These are phyloP conservation scores for Colletotrichum acutatum DNA, from an alignment of 2,329 filamentous ascomycete species.

Conservation along the genomic window DNA sequence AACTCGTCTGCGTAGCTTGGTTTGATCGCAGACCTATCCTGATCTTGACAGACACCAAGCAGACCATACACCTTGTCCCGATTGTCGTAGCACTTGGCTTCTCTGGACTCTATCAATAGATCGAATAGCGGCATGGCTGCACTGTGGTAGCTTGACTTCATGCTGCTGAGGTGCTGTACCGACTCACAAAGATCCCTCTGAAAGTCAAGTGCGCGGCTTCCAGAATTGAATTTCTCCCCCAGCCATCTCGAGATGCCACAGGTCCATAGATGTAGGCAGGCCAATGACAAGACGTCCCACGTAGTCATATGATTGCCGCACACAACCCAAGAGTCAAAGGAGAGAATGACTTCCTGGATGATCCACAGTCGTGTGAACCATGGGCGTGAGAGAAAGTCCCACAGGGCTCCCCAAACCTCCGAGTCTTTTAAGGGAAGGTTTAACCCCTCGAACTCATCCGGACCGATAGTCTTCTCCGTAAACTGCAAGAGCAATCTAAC, in stretches of 20 bases:
- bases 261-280: slow-evolving; percentile 2
- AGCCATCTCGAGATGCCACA: slow-evolving; percentile 12
- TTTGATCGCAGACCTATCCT: not conserved
- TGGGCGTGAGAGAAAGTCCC: slow-evolving; percentile 2
- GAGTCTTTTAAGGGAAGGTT: not conserved
- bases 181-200: slow-evolving; percentile 1
- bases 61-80: slow-evolving; percentile 29
- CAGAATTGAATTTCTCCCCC: not conserved
- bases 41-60: not conserved
- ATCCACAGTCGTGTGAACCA: slow-evolving; percentile 31
- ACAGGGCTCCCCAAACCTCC: not conserved
- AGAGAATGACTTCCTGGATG: slow-evolving; percentile 21
- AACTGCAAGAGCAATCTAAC: slow-evolving; percentile 7
- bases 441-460: not conserved
- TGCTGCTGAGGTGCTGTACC: slow-evolving; percentile 2
- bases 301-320: slow-evolving; percentile 1
- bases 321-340: slow-evolving; percentile 9
- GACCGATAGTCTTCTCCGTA: not conserved
- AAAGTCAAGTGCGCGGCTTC: not conserved
- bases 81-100: slow-evolving; percentile 1
- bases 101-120: not conserved
- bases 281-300: not conserved
- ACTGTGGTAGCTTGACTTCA: not conserved
- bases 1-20: slow-evolving; percentile 7
- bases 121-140: not conserved